Base-by-base conservation (phyloP, 2,329 filamentous ascomycete species). In the Pyricularia sp. region DNA sequence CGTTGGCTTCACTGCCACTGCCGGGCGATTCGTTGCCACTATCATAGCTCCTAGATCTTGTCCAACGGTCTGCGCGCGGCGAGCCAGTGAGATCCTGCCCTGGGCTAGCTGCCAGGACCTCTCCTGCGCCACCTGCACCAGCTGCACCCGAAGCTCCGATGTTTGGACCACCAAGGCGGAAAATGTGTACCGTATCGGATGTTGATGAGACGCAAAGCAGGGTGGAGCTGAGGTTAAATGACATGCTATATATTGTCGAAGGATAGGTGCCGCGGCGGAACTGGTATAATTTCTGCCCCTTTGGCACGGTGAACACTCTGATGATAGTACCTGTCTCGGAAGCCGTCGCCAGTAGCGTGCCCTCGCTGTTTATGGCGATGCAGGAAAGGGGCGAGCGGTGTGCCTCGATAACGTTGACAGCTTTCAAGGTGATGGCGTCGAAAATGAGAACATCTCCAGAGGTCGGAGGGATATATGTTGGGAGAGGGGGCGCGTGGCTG, bases 301-400 rank as follows among this genome's bases (percentile, higher is more conserved):
- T 88, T 2, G 95, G 95, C 1, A 99, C 88, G 0, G 92, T 93
- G 79, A 99, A 99, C 68, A 99, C 93, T 20, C 95, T 90, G 72
- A 99, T 97, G 70, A 99, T 97, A 0, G 95, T 99, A 72, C 95
- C 95, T 68, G 97, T 99, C 78, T 99, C 95, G 26, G 94, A 98
- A 1, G 95, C 93, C 1, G 95, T 99, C 17, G 95, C 95, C 64
- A 99, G 84, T 63, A 97, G 80, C 3, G 92, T 97, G 14, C 95
- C 95, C 71, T 97, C 93, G 75, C 89, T 94, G 78, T 97, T 99
- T 71, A 99, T 84, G 26, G 93, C 91, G 68, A 99, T 92, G 76
- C 90, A 95, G 14, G 92, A 97, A 20, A 99, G 80, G 0, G 95
- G 94, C 17, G 95, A 93, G 71, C 94, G 90, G 79, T 99, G 95